Percentiles rank a stretch among this genome's conserved stretches.
phyloP scores from a whole-genome alignment of 106 monocot genomes.

The Dendrobium chrysotoxum region DNA sequence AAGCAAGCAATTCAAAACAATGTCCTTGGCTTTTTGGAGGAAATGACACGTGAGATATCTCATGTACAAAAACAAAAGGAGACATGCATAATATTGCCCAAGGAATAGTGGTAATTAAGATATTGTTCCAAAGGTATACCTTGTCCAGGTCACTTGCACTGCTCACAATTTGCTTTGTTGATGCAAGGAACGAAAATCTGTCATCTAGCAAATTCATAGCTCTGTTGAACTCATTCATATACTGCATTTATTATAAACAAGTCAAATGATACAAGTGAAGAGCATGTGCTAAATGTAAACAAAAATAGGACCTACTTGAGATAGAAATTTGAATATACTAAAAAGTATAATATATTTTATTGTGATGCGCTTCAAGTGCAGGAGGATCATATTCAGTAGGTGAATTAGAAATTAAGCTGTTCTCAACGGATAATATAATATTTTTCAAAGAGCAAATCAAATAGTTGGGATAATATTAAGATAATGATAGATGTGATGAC shows the following conservation, averaged over 20 bases:
- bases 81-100: background rate
- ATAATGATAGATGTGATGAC: background rate
- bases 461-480: background rate
- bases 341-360: background rate
- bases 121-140: conserved; percentile 27
- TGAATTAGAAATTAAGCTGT: background rate
- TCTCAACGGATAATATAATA: background rate
- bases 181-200: conserved; percentile 61
- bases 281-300: background rate
- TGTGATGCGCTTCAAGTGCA: background rate
- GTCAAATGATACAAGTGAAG: background rate
- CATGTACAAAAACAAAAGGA: background rate
- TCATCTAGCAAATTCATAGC: conserved; percentile 90
- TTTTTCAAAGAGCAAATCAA: background rate
- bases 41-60: background rate
- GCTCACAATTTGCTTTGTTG: conserved; percentile 81
- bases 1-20: background rate
- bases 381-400: background rate
- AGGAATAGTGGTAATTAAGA: background rate
- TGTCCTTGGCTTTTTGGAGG: background rate
- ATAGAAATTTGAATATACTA: background rate
- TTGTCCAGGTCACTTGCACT: conserved; percentile 71
- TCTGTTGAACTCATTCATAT: conserved; percentile 89
- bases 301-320: background rate
- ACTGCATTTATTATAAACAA: conserved; percentile 28